Evolutionary conservation across 2,329 filamentous ascomycete genomes (phyloP).

Genomic region (Colletotrichum graminicola): DNA sequence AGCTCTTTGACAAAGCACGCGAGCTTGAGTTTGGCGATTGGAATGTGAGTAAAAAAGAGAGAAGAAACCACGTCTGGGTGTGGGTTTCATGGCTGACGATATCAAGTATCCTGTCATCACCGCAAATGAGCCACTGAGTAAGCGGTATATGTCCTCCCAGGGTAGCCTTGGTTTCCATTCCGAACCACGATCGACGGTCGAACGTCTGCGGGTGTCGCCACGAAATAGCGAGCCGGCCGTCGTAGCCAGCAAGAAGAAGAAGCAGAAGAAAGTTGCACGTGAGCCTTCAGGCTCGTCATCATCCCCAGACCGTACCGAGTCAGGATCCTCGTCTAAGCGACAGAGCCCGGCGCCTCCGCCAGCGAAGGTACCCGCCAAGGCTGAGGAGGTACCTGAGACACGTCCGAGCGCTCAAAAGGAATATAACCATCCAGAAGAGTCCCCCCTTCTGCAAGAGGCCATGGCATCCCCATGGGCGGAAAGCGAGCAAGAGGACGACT

Average conservation of each 20-base stretch:
- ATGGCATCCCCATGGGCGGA: constrained; percentile 41
- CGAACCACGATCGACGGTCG: constrained; percentile 32
- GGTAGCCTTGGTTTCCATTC: constrained; percentile 34
- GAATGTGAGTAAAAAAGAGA: constrained; percentile 84
- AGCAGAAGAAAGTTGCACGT: constrained; percentile 34
- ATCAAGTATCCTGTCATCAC: constrained; percentile 91
- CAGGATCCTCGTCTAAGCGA: constrained; percentile 23
- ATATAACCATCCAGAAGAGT: constrained; percentile 3
- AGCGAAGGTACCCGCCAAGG: background rate
- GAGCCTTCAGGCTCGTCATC: constrained; percentile 10
- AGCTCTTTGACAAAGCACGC: constrained; percentile 76
- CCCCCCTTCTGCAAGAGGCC: constrained; percentile 28
- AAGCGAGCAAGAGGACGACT: constrained; percentile 31
- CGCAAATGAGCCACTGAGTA: constrained; percentile 77
- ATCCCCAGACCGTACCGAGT: constrained; percentile 20
- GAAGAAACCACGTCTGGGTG: background rate
- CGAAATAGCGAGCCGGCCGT: constrained; percentile 27
- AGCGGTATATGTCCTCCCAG: constrained; percentile 64
- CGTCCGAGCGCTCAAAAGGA: background rate
- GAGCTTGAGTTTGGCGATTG: constrained; percentile 87
- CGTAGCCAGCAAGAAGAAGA: constrained; percentile 39
- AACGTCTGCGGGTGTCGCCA: constrained; percentile 27
- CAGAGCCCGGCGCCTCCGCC: constrained; percentile 24
- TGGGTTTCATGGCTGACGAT: constrained; percentile 46
- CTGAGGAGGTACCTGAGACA: background rate